Conservation (phyloP, 148 eudicot species). For the Spergularia marina region DNA sequence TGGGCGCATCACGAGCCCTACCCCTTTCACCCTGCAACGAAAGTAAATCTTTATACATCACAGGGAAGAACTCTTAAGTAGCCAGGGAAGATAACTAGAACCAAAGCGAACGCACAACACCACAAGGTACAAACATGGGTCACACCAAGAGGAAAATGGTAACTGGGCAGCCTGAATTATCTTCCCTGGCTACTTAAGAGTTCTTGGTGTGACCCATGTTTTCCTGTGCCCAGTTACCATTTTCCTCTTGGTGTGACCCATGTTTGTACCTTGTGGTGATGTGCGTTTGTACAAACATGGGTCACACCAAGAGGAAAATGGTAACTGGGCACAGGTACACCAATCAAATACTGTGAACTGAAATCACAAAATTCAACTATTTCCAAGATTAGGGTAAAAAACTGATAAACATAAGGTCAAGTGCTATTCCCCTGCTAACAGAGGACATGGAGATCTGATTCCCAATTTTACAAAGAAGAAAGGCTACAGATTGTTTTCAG, state of each 20-base stretch:
- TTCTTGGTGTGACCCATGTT: too few relatives aligned
- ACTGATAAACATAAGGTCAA: background rate
- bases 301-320: background rate
- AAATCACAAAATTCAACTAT: background rate
- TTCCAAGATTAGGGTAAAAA: background rate
- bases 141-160: background rate
- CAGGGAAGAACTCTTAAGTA: background rate
- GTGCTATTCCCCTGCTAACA: background rate
- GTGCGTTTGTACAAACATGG: background rate
- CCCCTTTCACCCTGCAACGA: slow-evolving; percentile 83
- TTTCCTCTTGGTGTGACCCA: too few relatives aligned
- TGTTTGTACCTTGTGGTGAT: too few relatives aligned
- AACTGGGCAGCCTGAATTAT: too few relatives aligned
- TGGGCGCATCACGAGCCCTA: slow-evolving; percentile 55
- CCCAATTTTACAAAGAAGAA: background rate
- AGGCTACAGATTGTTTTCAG: background rate
- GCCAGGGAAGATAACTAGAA: background rate
- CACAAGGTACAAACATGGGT: background rate
- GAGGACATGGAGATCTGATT: background rate
- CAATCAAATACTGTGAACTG: background rate
- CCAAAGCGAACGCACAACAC: background rate
- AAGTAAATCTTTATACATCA: background rate
- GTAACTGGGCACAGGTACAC: background rate
- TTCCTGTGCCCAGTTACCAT: too few relatives aligned
- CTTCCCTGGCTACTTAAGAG: too few relatives aligned